phyloP scores from a whole-genome alignment of 306 rosid species.

The Astragalus membranaceus region DNA sequence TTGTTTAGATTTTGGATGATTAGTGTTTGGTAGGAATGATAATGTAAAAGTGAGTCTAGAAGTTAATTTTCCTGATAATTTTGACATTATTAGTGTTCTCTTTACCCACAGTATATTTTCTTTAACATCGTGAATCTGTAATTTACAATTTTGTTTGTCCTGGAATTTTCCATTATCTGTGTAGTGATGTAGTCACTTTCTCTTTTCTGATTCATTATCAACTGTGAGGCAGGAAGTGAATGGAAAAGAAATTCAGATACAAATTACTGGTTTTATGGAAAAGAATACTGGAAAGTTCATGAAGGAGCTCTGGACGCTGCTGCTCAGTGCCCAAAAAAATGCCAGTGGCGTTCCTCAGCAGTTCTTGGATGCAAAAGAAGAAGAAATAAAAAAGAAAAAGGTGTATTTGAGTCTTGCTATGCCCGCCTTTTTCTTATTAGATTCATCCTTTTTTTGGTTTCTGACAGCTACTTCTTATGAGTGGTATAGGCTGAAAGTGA shows the following conservation, averaged over 20 bases:
- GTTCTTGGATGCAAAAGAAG: slow-evolving; percentile 89
- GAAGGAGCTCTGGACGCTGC: slow-evolving; percentile 89
- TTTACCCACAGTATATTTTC: background rate
- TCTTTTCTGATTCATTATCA: background rate
- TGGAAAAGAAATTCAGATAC: slow-evolving; percentile 47
- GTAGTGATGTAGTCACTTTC: background rate
- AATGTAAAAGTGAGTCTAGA: too few relatives aligned
- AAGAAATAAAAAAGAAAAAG: slow-evolving; percentile 72
- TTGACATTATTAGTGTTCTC: background rate
- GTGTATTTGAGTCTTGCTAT: slow-evolving; percentile 26
- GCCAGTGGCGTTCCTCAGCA: slow-evolving; percentile 94
- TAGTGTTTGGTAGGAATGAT: too few relatives aligned
- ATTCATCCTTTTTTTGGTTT: background rate
- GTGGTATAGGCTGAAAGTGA: slow-evolving; percentile 73
- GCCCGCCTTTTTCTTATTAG: background rate
- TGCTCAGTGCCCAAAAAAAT: slow-evolving; percentile 84
- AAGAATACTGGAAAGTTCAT: slow-evolving; percentile 90
- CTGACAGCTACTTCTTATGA: slow-evolving; percentile 8
- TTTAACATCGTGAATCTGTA: background rate
- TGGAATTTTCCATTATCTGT: background rate
- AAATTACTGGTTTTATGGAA: slow-evolving; percentile 94
- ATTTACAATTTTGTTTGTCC: background rate
- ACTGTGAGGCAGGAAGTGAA: slow-evolving; percentile 33
- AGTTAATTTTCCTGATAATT: background rate
- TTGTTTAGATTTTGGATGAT: background rate